Evolutionary conservation across 2,329 filamentous ascomycete genomes (phyloP).

Genomic region (Corinectria fuckeliana): DNA sequence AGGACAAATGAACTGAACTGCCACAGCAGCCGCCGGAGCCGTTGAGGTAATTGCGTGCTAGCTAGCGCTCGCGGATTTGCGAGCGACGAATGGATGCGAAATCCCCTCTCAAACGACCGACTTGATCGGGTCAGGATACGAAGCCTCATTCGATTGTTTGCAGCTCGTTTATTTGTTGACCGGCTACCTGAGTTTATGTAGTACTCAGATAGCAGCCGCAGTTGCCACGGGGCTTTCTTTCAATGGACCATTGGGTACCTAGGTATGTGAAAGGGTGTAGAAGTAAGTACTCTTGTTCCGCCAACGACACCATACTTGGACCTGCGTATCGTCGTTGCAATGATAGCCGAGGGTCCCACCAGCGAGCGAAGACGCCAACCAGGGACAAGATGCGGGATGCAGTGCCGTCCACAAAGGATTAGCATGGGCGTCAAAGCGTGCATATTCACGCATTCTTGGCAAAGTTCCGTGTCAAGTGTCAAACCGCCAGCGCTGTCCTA

Average conservation of each 20-base stretch:
- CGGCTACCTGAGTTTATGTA: no score
- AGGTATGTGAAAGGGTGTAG: background rate
- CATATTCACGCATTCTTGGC: conserved; percentile 9
- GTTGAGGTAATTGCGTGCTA: conserved; percentile 17
- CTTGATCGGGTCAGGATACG: background rate
- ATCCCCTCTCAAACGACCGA: background rate
- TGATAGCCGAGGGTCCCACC: background rate
- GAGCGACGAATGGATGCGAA: background rate
- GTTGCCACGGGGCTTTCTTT: no score
- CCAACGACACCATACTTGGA: background rate
- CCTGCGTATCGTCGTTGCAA: background rate
- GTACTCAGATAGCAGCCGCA: background rate
- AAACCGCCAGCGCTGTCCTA: background rate
- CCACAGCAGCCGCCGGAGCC: conserved; percentile 14
- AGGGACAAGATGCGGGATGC: background rate
- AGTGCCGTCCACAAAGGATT: background rate
- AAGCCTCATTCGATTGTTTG: background rate
- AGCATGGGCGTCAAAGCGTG: background rate
- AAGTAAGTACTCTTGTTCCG: background rate
- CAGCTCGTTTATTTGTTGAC: background rate
- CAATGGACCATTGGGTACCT: background rate
- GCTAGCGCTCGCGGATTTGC: conserved; percentile 1
- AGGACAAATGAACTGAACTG: conserved; percentile 6
- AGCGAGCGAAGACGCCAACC: background rate
- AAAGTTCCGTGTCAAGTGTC: background rate